Conservation (phyloP, 1,139 yeast species). For the Saccharomyces hybrid region DNA sequence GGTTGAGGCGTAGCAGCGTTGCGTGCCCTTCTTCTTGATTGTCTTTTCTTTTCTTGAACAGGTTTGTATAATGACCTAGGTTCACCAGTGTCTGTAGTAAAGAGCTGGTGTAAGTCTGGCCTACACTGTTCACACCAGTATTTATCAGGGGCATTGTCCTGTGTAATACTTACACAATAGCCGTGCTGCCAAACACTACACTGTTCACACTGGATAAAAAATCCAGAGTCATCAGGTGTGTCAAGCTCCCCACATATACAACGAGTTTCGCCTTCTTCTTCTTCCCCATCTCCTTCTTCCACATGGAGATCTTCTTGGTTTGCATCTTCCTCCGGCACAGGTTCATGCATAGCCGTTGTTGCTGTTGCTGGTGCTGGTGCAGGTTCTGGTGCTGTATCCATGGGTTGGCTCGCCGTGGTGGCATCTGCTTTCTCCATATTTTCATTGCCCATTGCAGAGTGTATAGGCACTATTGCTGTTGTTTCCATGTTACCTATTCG, state of each 20-base stretch:
- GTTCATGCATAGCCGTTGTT: neutral
- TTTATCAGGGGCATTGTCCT: slow-evolving; percentile 67
- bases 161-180: slow-evolving; percentile 68
- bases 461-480: neutral
- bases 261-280: slow-evolving; percentile 71
- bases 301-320: slow-evolving; percentile 2
- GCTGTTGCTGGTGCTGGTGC: neutral
- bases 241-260: slow-evolving; percentile 73
- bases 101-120: slow-evolving; percentile 63
- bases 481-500: neutral
- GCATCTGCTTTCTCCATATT: neutral
- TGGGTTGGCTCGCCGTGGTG: neutral
- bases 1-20: slow-evolving; percentile 10
- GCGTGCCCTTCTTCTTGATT: slow-evolving; percentile 9
- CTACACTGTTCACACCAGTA: slow-evolving; percentile 90
- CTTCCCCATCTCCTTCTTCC: slow-evolving; percentile 28
- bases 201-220: slow-evolving; percentile 75
- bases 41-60: slow-evolving; percentile 28
- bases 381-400: neutral
- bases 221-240: slow-evolving; percentile 48
- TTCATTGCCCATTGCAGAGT: neutral
- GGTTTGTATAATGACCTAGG: slow-evolving; percentile 38
- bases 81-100: slow-evolving; percentile 37
- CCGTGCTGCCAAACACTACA: slow-evolving; percentile 99
- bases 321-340: neutral